Percentiles rank a stretch among this genome's conserved stretches.
phyloP scores from a whole-genome alignment of 495 filamentous ascomycete genomes.

The Amphirosellinia nigrospora region DNA sequence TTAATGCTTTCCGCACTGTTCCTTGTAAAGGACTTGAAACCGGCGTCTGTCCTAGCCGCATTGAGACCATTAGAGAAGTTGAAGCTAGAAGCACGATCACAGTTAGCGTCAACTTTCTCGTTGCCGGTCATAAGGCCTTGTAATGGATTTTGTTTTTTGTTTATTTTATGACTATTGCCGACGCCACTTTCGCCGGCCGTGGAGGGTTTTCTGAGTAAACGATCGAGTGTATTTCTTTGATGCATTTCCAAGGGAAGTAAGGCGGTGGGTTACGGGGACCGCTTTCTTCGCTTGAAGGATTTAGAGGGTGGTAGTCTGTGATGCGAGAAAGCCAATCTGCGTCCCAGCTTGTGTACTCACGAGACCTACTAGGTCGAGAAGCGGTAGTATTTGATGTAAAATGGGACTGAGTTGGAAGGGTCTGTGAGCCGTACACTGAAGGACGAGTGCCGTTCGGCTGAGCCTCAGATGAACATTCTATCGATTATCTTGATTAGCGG shows the following conservation, averaged over 20 bases:
- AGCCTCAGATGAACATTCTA: constrained; percentile 17
- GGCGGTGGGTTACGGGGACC: constrained; percentile 5
- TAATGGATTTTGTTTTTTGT: not conserved
- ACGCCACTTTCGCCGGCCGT: not conserved
- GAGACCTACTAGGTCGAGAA: constrained; percentile 3
- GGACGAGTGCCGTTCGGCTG: constrained; percentile 31
- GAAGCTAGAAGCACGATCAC: constrained; percentile 52
- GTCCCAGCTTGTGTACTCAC: not conserved
- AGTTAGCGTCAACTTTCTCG: constrained; percentile 42
- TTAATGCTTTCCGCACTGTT: constrained; percentile 78
- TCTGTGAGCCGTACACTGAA: constrained; percentile 47
- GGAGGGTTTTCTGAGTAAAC: constrained; percentile 31
- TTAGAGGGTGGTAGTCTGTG: not conserved
- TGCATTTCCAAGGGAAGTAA: constrained; percentile 40
- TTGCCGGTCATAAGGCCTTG: constrained; percentile 5
- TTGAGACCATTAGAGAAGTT: constrained; percentile 49
- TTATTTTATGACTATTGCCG: not conserved
- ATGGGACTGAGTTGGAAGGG: not conserved
- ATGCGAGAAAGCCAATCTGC: not conserved
- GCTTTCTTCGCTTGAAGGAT: constrained; percentile 36
- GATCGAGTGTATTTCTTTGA: constrained; percentile 38
- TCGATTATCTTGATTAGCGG: constrained; percentile 1
- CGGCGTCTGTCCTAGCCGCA: constrained; percentile 21
- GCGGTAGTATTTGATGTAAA: not conserved
- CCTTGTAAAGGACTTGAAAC: constrained; percentile 51